A percentile compares a stretch with the other conserved stretches of the same genome.
Conservation (phyloP, 495 filamentous ascomycete species). For the Lentithecium fluviatile region DNA sequence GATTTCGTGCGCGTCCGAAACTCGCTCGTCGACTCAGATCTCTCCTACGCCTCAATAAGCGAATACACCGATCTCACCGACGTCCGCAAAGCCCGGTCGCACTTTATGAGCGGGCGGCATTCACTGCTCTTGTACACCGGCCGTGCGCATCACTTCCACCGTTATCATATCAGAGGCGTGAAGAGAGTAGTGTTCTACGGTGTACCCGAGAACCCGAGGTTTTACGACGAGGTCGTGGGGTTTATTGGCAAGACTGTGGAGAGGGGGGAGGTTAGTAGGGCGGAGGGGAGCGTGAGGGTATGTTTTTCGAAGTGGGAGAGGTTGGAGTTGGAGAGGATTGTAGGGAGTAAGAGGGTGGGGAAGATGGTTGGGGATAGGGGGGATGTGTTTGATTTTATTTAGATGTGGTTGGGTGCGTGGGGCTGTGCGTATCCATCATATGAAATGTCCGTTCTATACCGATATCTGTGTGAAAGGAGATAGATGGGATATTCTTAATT, state of each 20-base stretch:
- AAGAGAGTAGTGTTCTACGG: conserved; percentile 80
- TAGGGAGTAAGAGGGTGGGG: conserved; percentile 69
- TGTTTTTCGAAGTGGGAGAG: conserved; percentile 88
- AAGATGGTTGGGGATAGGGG: conserved; percentile 71
- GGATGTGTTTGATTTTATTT: conserved; percentile 85
- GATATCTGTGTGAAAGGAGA: no score
- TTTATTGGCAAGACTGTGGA: conserved; percentile 59
- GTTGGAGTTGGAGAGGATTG: conserved; percentile 83
- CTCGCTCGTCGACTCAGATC: conserved; percentile 60
- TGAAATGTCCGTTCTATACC: no score
- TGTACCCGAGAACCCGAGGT: conserved; percentile 80
- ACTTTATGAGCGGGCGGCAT: conserved; percentile 81
- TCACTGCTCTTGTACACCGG: conserved; percentile 86
- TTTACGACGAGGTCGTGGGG: conserved; percentile 84
- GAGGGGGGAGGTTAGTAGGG: conserved; percentile 44
- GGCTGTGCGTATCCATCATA: no score
- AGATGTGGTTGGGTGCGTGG: no score
- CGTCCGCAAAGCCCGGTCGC: conserved; percentile 76
- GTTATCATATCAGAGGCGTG: conserved; percentile 77
- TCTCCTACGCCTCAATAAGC: conserved; percentile 82
- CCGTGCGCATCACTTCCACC: conserved; percentile 88
- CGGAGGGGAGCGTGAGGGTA: conserved; percentile 56
- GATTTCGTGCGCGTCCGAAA: conserved; percentile 94
- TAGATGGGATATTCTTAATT: no score
- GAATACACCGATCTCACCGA: conserved; percentile 80